Evolutionary conservation across 2,329 filamentous ascomycete species (phyloP), one percentile per base, ranked within the genome.

Genomic region (Monilinia aucupariae): DNA sequence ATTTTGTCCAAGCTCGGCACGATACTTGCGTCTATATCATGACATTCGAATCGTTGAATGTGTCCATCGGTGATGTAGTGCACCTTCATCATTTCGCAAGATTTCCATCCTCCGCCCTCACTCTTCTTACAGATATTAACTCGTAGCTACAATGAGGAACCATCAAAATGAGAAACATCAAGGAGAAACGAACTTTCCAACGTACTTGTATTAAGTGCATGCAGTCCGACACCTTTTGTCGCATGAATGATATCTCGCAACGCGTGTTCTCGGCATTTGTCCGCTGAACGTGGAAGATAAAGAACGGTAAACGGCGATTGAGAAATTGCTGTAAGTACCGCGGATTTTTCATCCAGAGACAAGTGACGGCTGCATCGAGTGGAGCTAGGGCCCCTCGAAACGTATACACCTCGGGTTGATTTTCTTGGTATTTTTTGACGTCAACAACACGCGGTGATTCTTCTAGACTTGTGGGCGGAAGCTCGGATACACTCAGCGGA

Each of bases 1-100:
- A 41, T 10, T 1, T 7, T 6, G 12, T 25, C 22, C 4, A 15
- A 15, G 10, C n/a, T 45, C 7, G 9, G 4, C 12, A 39, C 9
- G 8, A 6, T 2, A 39, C 9, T 41, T 51, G 25, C 9, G 2
- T 61, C 20, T 9, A 32, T 6, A 27, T 54, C 49, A 25, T 61
- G 59, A 3, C 17, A 4, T 54, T 61, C 59, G 39, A 61, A 61
- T 12, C 39, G 49, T 9, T 34, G 17, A 12, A 61, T 43, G 10
- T 32, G 37, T 45, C 59, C 59, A 32, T 61, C 59, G 13, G 59
- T 43, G 17, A 61, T 30, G n/a, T 54, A 61, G 37, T 34, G 12
- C 17, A 59, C 8, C 9, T 27, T 39, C 8, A 13, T 30, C 6
- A n/a, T 47, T 45, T 1, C 12, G 15, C 13, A 39, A 32, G 41